A percentile compares a stretch with the other conserved stretches of the same genome.
phyloP scores from a whole-genome alignment of 2,329 filamentous ascomycete species.

The Clonostachys rhizophaga region DNA sequence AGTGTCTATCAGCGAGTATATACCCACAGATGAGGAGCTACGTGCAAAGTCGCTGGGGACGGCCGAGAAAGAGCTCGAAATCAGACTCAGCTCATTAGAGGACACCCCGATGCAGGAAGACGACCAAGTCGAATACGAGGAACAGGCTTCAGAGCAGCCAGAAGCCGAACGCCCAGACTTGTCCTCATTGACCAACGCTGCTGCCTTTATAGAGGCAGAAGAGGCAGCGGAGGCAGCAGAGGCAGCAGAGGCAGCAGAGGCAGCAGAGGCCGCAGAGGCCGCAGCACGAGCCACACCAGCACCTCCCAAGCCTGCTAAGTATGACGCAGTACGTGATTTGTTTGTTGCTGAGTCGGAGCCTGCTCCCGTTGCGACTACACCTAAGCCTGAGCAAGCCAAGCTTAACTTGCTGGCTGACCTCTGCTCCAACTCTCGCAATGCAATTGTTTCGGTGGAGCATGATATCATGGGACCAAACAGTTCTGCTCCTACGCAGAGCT shows the following conservation, averaged over 20 bases:
- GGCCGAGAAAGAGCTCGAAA: constrained; percentile 22
- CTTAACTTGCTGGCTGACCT: constrained; percentile 27
- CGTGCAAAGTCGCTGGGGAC: constrained; percentile 26
- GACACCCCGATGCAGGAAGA: constrained; percentile 4
- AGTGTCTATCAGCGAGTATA: constrained; percentile 21
- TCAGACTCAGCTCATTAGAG: constrained; percentile 16
- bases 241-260: constrained; percentile 4
- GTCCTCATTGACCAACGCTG: constrained; percentile 10
- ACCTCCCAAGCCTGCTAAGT: constrained; percentile 8
- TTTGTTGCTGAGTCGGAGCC: constrained; percentile 28
- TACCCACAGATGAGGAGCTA: constrained; percentile 23
- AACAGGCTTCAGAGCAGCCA: neutral
- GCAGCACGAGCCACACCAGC: constrained; percentile 1
- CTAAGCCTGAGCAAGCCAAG: constrained; percentile 12
- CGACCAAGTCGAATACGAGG: neutral
- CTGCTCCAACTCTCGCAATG: constrained; percentile 18
- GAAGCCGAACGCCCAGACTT: constrained; percentile 4
- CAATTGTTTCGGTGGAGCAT: neutral
- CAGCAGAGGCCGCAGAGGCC: constrained; percentile 1
- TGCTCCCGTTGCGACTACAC: constrained; percentile 7
- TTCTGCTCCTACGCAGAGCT: too few species aligned
- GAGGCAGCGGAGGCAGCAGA: constrained; percentile 2
- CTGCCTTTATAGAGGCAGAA: constrained; percentile 8
- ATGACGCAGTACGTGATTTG: constrained; percentile 29
- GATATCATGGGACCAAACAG: neutral